Conservation (phyloP, 148 eudicot species). For the Diospyros lotus region DNA sequence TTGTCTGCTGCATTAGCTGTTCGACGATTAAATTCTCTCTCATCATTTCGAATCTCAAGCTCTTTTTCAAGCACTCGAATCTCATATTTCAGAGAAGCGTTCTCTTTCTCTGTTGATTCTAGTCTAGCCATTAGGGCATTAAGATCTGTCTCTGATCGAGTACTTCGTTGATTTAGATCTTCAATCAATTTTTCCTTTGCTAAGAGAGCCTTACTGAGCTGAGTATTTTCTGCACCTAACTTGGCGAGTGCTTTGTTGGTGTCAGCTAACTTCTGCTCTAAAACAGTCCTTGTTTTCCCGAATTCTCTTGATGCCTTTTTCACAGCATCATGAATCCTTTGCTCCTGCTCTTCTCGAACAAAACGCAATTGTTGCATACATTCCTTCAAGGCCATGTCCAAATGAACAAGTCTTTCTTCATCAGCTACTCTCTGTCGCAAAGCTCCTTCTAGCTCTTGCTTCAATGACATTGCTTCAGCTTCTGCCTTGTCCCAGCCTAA, state of each 20-base stretch:
- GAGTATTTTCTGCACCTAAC: constrained; percentile 47
- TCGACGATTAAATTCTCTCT: constrained; percentile 66
- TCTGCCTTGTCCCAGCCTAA: constrained; percentile 91
- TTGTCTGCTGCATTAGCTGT: constrained; percentile 63
- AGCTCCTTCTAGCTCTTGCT: constrained; percentile 63
- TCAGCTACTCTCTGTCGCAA: constrained; percentile 40
- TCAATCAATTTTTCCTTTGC: constrained; percentile 60
- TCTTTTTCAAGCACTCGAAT: constrained; percentile 80
- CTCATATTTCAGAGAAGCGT: constrained; percentile 73
- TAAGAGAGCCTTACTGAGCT: constrained; percentile 43
- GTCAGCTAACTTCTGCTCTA: constrained; percentile 54
- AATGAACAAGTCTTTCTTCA: constrained; percentile 54
- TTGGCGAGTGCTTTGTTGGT: constrained; percentile 35
- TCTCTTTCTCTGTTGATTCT: constrained; percentile 59
- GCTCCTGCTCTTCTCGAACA: constrained; percentile 84
- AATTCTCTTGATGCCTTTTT: constrained; percentile 53
- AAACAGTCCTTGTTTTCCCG: constrained; percentile 34
- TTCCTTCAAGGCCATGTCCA: constrained; percentile 79
- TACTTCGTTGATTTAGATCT: constrained; percentile 38
- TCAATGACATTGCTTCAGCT: constrained; percentile 49
- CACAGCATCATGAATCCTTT: constrained; percentile 71
- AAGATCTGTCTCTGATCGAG: constrained; percentile 42
- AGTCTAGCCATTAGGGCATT: constrained; percentile 41
- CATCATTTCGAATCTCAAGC: constrained; percentile 80
- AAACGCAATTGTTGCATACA: constrained; percentile 83